Conservation (phyloP, 768 basidiomycete genomes). For the Pholiota molesta region DNA sequence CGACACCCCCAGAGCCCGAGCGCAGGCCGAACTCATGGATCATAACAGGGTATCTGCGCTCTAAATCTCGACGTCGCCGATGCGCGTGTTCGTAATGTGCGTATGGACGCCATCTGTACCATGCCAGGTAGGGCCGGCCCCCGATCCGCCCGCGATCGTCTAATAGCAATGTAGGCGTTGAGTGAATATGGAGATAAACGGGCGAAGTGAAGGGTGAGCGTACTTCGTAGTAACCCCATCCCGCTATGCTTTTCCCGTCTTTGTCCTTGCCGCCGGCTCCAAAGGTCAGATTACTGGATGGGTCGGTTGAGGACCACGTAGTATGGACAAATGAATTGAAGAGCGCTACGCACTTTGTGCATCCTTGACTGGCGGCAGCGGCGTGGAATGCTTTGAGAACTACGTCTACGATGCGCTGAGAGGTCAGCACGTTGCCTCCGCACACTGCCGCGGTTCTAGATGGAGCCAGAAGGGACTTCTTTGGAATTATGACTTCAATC, state of each 20-base stretch:
- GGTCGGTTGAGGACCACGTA: slow-evolving; percentile 6
- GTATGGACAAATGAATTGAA: neutral
- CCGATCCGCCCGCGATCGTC: slow-evolving; percentile 95
- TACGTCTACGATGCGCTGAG: slow-evolving; percentile 93
- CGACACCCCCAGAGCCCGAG: slow-evolving; percentile 67
- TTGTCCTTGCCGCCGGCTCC: slow-evolving; percentile 86
- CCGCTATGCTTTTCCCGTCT: slow-evolving; percentile 71
- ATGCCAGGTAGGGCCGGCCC: slow-evolving; percentile 88
- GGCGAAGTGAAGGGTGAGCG: slow-evolving; percentile 12
- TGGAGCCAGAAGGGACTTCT: slow-evolving; percentile 78
- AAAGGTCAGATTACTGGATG: slow-evolving; percentile 82
- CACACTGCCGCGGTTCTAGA: slow-evolving; percentile 89
- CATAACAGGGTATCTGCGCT: slow-evolving; percentile 92
- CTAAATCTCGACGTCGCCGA: slow-evolving; percentile 93
- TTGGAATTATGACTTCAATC: slow-evolving; percentile 71
- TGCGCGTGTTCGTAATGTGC: slow-evolving; percentile 91
- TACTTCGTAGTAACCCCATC: slow-evolving; percentile 92
- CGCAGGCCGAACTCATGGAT: slow-evolving; percentile 83
- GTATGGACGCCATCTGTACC: slow-evolving; percentile 94
- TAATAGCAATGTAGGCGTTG: slow-evolving; percentile 28
- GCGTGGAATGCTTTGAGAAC: slow-evolving; percentile 92
- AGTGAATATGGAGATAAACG: slow-evolving; percentile 14
- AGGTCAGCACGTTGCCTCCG: slow-evolving; percentile 90
- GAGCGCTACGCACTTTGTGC: slow-evolving; percentile 71
- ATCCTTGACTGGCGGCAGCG: slow-evolving; percentile 90